phyloP scores from a whole-genome alignment of 345 rosid genomes.

The Eucalyptus victrix region DNA sequence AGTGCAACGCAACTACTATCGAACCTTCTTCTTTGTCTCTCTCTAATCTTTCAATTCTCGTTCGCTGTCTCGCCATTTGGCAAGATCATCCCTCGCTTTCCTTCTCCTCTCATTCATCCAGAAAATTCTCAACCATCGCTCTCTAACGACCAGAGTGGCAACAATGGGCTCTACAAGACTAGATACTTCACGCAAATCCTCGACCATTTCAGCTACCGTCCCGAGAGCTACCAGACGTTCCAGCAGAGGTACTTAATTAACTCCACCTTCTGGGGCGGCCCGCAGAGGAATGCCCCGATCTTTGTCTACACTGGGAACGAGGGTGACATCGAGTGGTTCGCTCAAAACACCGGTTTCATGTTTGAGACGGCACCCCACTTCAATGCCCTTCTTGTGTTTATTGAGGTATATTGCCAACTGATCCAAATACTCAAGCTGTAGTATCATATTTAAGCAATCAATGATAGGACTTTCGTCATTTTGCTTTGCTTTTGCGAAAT shows the following conservation, averaged over 20 bases:
- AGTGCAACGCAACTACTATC: neutral
- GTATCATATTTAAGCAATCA: neutral
- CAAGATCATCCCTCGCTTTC: neutral
- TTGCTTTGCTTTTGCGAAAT: neutral
- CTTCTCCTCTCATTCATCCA: neutral
- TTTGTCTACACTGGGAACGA: conserved; percentile 74
- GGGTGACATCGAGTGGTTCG: conserved; percentile 78
- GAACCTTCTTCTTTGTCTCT: neutral
- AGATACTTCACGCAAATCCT: conserved; percentile 41
- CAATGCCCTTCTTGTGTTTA: conserved; percentile 59
- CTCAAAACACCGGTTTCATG: conserved; percentile 62
- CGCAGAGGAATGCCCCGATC: conserved; percentile 26
- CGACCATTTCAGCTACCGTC: conserved; percentile 49
- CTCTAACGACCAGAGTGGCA: neutral
- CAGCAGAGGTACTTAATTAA: conserved; percentile 63
- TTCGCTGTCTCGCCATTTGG: neutral
- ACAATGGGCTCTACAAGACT: conserved; percentile 8
- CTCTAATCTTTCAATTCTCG: neutral
- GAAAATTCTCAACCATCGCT: neutral
- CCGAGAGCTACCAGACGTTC: conserved; percentile 38
- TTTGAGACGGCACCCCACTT: conserved; percentile 72
- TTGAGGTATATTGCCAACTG: conserved; percentile 30
- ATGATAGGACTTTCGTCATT: neutral
- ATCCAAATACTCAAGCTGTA: neutral
- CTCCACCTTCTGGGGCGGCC: conserved; percentile 23